phyloP scores from a whole-genome alignment of 345 rosid species.

The Physaria fendleri region DNA sequence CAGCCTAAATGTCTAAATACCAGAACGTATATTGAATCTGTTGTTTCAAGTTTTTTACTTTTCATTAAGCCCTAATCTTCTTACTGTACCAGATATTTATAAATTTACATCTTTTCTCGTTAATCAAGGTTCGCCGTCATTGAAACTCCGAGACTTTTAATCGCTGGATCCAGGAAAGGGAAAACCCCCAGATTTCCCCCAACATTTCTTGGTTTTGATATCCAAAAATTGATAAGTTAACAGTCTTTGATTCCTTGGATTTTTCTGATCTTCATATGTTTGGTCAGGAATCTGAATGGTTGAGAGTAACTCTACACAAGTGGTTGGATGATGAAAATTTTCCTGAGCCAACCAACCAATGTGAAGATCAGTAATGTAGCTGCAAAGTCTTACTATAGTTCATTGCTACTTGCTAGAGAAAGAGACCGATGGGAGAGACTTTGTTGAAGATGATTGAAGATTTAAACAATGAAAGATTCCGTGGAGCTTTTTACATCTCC shows the following conservation, averaged over 20 bases:
- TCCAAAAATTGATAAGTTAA: too few species aligned
- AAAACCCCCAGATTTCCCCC: too few species aligned
- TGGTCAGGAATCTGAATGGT: conserved; percentile 80
- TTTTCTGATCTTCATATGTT: neutral
- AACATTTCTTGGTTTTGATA: too few species aligned
- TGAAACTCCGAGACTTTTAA: too few species aligned
- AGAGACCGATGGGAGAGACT: conserved; percentile 68
- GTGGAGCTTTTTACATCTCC: conserved; percentile 89
- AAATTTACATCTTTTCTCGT: too few species aligned
- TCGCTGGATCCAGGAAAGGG: too few species aligned
- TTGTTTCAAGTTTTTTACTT: too few species aligned
- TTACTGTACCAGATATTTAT: too few species aligned
- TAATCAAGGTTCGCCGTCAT: too few species aligned
- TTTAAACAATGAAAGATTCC: conserved; percentile 79
- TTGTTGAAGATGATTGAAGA: conserved; percentile 66
- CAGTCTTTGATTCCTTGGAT: neutral
- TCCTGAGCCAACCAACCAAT: conserved; percentile 86
- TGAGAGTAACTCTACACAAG: conserved; percentile 67
- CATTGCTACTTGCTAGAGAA: conserved; percentile 53
- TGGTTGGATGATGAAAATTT: conserved; percentile 96
- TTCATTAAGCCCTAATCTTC: too few species aligned
- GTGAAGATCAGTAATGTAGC: conserved; percentile 72
- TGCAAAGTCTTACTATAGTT: conserved; percentile 44
- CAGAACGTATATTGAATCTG: too few species aligned
- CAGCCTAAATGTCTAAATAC: too few species aligned